phyloP scores from a whole-genome alignment of 768 basidiomycete species.

The Daedalea quercina region DNA sequence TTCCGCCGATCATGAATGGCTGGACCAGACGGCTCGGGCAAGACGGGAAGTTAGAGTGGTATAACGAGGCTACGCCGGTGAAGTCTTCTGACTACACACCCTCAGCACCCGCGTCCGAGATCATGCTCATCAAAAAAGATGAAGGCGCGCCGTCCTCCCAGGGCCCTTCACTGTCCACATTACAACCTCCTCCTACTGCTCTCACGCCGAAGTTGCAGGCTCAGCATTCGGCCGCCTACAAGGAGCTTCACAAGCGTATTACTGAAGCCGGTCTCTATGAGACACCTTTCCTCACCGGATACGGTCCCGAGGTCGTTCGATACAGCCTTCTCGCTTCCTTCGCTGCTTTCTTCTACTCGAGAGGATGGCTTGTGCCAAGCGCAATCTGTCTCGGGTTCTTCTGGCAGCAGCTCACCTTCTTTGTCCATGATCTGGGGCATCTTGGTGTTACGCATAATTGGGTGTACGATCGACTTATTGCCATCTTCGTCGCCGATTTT shows the following conservation, averaged over 20 bases:
- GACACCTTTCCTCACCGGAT: slow-evolving; percentile 78
- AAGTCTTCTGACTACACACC: slow-evolving; percentile 23
- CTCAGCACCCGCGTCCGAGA: slow-evolving; percentile 33
- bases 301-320: slow-evolving; percentile 82
- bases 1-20: slow-evolving; percentile 83
- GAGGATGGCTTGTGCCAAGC: slow-evolving; percentile 63
- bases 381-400: slow-evolving; percentile 80
- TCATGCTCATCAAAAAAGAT: slow-evolving; percentile 55
- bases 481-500: slow-evolving; percentile 76
- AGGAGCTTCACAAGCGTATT: slow-evolving; percentile 67
- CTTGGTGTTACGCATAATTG: slow-evolving; percentile 89
- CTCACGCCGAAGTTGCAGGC: slow-evolving; percentile 55
- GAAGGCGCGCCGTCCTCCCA: slow-evolving; percentile 19
- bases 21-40: slow-evolving; percentile 59
- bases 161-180: slow-evolving; percentile 33
- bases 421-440: slow-evolving; percentile 93
- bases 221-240: slow-evolving; percentile 72
- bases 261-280: slow-evolving; percentile 78
- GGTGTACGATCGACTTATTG: slow-evolving; percentile 71
- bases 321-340: slow-evolving; percentile 58
- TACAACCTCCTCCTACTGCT: slow-evolving; percentile 46
- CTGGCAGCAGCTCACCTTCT: slow-evolving; percentile 95
- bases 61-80: slow-evolving; percentile 50
- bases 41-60: slow-evolving; percentile 45
- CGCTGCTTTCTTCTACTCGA: slow-evolving; percentile 55